Evolutionary conservation across 106 monocot species (phyloP).

Genomic region (Triglochin maritima): DNA sequence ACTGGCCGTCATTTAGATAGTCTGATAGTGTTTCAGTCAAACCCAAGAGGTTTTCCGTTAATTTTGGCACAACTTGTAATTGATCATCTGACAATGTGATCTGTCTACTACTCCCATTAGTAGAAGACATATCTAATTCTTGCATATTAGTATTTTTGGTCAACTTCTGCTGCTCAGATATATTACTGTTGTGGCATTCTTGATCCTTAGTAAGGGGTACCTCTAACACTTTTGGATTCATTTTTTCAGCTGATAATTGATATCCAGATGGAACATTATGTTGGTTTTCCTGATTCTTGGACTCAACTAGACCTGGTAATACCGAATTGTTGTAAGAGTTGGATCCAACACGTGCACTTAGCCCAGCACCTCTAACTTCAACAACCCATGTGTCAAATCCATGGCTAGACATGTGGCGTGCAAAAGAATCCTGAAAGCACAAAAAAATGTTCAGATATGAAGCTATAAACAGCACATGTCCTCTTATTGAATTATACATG

Average conservation of each 20-base stretch:
- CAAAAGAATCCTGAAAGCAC: slow-evolving; percentile 79
- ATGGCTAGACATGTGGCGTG: slow-evolving; percentile 88
- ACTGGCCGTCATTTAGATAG: slow-evolving; percentile 79
- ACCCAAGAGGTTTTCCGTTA: slow-evolving; percentile 51
- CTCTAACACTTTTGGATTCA: no score
- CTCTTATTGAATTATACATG: no score
- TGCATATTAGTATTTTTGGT: slow-evolving; percentile 2
- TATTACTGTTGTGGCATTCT: slow-evolving; percentile 2
- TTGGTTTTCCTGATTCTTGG: no score
- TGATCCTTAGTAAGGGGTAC: neutral
- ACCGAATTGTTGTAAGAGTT: neutral
- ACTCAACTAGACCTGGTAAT: neutral
- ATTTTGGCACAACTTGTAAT: slow-evolving; percentile 39
- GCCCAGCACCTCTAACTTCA: slow-evolving; percentile 91
- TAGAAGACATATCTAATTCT: slow-evolving; percentile 8
- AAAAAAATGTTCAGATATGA: neutral
- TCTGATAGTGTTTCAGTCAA: slow-evolving; percentile 79
- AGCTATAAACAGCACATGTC: no score
- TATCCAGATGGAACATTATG: no score
- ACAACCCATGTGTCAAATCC: slow-evolving; percentile 99
- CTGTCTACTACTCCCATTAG: slow-evolving; percentile 24
- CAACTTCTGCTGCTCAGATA: slow-evolving; percentile 10
- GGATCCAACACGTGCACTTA: slow-evolving; percentile 47
- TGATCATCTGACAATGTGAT: slow-evolving; percentile 31
- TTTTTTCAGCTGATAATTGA: no score